phyloP scores from a whole-genome alignment of 2,329 filamentous ascomycete species.

The Paecilomyces dactylethromorphus region DNA sequence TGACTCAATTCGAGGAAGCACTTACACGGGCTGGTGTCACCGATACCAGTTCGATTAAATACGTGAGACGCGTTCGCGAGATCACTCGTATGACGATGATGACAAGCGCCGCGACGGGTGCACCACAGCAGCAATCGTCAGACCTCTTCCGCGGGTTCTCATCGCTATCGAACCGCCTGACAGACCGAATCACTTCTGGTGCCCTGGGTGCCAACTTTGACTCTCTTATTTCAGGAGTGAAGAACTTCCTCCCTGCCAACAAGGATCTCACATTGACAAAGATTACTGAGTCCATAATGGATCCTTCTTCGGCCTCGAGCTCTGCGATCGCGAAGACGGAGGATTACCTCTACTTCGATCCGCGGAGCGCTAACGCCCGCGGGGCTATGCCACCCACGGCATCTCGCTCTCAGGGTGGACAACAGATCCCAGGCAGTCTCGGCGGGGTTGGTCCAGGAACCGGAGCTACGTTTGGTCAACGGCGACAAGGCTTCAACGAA shows the following conservation, averaged over 20 bases:
- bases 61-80: constrained; percentile 84
- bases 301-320: constrained; percentile 80
- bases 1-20: constrained; percentile 79
- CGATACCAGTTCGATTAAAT: constrained; percentile 71
- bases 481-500: constrained; percentile 81
- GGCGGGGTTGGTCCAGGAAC: constrained; percentile 55
- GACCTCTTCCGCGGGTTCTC: constrained; percentile 93
- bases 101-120: constrained; percentile 67
- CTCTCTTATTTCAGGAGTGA: constrained; percentile 88
- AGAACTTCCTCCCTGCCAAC: constrained; percentile 95
- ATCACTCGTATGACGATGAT: constrained; percentile 98
- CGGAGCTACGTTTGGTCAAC: constrained; percentile 80
- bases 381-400: constrained; percentile 80
- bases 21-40: constrained; percentile 64
- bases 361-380: constrained; percentile 82
- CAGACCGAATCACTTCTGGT: constrained; percentile 88
- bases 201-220: constrained; percentile 85
- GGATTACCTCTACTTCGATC: constrained; percentile 95
- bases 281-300: constrained; percentile 97
- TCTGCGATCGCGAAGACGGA: constrained; percentile 95
- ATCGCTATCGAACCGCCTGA: constrained; percentile 82
- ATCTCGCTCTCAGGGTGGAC: constrained; percentile 34
- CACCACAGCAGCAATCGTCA: constrained; percentile 53
- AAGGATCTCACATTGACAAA: constrained; percentile 95
- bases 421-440: constrained; percentile 37